Percentiles rank a stretch among this genome's conserved stretches.
Conservation (phyloP, 169 alveolate species). For the Besnoitia besnoiti region DNA sequence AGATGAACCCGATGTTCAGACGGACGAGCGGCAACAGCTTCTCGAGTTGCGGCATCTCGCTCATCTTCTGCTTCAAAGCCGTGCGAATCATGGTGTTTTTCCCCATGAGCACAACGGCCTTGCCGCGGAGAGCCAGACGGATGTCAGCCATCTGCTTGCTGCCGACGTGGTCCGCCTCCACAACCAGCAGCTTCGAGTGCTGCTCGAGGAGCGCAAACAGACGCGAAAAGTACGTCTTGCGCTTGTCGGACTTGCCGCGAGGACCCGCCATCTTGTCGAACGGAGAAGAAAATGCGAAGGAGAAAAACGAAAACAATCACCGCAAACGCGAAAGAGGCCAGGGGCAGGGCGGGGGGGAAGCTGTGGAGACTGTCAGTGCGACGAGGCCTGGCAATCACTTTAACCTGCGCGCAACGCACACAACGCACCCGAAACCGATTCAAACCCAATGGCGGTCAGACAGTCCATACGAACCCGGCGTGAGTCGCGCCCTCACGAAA, state of each 20-base stretch:
- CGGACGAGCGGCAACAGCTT: conserved; percentile 87
- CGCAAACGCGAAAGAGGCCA: neutral
- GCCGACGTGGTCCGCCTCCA: conserved; percentile 96
- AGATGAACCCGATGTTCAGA: conserved; percentile 96
- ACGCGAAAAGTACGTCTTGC: conserved; percentile 52
- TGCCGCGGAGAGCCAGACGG: conserved; percentile 92
- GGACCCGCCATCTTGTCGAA: neutral
- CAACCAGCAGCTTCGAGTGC: conserved; percentile 89
- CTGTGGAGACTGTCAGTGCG: conserved; percentile 55
- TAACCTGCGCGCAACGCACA: conserved; percentile 17
- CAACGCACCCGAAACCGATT: neutral
- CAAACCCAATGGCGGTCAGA: neutral
- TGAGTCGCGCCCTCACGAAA: too few relatives aligned
- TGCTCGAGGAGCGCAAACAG: conserved; percentile 40
- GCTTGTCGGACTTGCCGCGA: conserved; percentile 5
- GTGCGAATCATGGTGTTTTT: conserved; percentile 96
- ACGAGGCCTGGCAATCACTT: conserved; percentile 42
- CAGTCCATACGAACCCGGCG: too few relatives aligned
- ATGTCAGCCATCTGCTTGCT: conserved; percentile 94
- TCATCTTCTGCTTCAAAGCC: conserved; percentile 87
- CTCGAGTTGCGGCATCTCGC: conserved; percentile 85
- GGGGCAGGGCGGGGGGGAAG: neutral
- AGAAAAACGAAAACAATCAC: neutral
- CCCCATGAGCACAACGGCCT: conserved; percentile 95
- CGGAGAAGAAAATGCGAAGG: neutral